Evolutionary conservation across 1,139 yeast species (phyloP), one percentile per base, ranked within the genome.

Genomic region (Lodderomyces margitis): DNA sequence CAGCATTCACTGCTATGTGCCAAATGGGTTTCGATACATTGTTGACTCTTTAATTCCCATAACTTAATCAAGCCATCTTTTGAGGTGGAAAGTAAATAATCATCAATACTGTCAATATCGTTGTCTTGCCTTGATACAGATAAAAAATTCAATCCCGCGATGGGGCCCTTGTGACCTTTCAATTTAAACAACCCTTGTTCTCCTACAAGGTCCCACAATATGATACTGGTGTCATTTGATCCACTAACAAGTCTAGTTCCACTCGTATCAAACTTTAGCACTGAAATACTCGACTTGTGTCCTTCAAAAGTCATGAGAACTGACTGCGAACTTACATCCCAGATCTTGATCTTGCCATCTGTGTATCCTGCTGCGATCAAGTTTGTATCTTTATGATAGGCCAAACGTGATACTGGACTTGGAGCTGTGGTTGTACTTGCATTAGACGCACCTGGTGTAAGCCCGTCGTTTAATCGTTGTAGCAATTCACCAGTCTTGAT

Each of bases 1-100:
- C 98, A 91, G 65, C 96, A 87, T 62, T 92, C 98, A 48, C 89
- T 89, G 12, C 87, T 76, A 58, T 89, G 96, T 1, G 98, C 96
- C 48, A 91, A 80, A 60, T 89, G 98, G 0, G 98, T 89, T 61
- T 92, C 99, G 12, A 89, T 71, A 64, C 97, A 88, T 59, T 88
- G 96, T 58, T 87, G 91, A 10, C 94, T 70, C 55, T 81, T 83
- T 50, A 92, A 66, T 58, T 92, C 98, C 99, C 99, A 92, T 34
- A 92, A 64, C 59, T 92, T 92, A 51, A 92, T 73, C 42, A 89
- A 69, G 1, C 98, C 98, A 59, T 92, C 98, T 57, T 89, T 91
- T 5, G 95, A 80, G 1, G 83, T 80, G 51, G 89, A 81, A 32
- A 89, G 54, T 24, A 92, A 66, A 74, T 86, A 87, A 47, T 83